Evolutionary conservation across 2,329 filamentous ascomycete genomes (phyloP), one percentile per base, ranked within the genome.

Genomic region (Fusarium mangiferae): DNA sequence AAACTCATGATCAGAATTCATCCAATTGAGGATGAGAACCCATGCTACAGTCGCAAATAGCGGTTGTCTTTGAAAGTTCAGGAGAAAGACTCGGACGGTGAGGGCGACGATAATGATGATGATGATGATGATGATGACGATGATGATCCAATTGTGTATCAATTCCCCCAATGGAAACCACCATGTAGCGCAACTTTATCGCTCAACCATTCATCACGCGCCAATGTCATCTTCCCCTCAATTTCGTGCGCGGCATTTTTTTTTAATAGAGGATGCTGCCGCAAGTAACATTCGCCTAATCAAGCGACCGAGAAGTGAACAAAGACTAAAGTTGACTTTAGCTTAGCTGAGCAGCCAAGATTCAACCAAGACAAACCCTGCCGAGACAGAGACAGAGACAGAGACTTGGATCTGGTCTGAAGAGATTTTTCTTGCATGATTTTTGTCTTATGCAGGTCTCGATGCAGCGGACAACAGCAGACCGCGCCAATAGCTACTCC

Each of bases 201-300:
- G 7, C 60, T 45, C 66, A 63, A 44, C 70, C 71, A 73, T 59
- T 66, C 62, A 61, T 67, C 62, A 63, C 45, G 26, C 51, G 44
- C n/a, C 54, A 74, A 48, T 68, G 62, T 67, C 68, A 72, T 72
- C 36, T 59, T 55, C 67, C 61, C 68, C 67, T 70, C 67, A 59
- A 58, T 69, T 33, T 30, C 38, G 61, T 57, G 56, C 70, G 60
- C 62, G 68, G 67, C 22, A 72, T 71, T 70, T 62, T 55, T 71
- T 58, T 51, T 30, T 30, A n/a, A n/a, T n/a, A 36, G 30, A 38
- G 45, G 45, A 35, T 45, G 52, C 39, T 55, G 35, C 38, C 30
- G 24, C 35, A 39, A n/a, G 18, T 26, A 68, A 41, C 42, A 56
- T 74, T 71, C 60, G 51, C 66, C 59, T 73, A 57, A 70, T 66